Conservation (phyloP, 2,329 filamentous ascomycete species). For the Trichoderma arundinaceum region DNA sequence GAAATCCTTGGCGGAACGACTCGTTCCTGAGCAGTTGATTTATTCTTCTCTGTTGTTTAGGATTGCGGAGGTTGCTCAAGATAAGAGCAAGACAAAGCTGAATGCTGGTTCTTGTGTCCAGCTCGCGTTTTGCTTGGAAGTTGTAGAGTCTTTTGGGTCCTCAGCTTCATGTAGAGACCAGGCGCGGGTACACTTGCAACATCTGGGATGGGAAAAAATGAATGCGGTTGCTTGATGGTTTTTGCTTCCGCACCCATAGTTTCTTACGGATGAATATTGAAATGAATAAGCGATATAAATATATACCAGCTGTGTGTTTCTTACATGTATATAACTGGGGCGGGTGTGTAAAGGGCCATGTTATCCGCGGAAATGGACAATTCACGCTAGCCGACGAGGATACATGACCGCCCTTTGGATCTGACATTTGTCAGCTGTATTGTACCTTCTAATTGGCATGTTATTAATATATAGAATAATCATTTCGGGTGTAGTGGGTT, state of each 20-base stretch:
- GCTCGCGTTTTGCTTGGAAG: constrained; percentile 17
- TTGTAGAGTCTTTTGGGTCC: constrained; percentile 10
- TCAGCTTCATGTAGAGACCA: background rate
- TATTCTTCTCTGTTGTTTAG: background rate
- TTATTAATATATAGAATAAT: background rate
- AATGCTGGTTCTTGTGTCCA: constrained; percentile 21
- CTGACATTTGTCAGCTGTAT: background rate
- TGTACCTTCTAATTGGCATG: background rate
- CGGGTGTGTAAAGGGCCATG: background rate
- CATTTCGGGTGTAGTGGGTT: background rate
- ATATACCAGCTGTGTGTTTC: too few relatives aligned
- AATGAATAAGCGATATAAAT: too few relatives aligned
- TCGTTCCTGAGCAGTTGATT: background rate
- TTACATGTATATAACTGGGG: background rate
- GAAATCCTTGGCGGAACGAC: background rate
- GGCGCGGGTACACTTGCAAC: background rate
- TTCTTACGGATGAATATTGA: too few relatives aligned
- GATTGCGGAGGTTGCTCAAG: constrained; percentile 12
- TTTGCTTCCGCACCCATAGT: too few relatives aligned
- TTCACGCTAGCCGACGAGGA: background rate
- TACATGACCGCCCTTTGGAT: background rate
- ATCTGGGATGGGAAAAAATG: constrained; percentile 1
- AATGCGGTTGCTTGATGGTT: background rate
- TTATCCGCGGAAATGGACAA: background rate
- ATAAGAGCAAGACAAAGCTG: background rate